Conservation (phyloP, 2,329 filamentous ascomycete species). For the Penicillium sp. region DNA sequence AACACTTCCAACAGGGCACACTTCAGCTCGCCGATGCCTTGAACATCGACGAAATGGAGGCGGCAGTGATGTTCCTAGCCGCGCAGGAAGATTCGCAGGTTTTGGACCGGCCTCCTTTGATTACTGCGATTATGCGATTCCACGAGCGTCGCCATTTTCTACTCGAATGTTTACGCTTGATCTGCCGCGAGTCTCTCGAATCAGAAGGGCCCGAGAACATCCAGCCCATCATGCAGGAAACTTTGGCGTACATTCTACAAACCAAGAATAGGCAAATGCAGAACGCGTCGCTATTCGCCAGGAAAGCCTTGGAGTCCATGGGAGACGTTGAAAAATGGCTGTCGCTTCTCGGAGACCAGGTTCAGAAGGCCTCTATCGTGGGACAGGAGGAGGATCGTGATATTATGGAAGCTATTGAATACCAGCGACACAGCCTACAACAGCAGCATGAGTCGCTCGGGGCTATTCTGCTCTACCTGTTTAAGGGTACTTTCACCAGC, state of each 20-base stretch:
- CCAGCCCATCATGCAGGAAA: constrained; percentile 57
- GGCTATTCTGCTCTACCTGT: constrained; percentile 74
- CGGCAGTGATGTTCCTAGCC: constrained; percentile 74
- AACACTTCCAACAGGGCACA: constrained; percentile 80
- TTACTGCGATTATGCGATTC: constrained; percentile 82
- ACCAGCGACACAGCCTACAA: constrained; percentile 76
- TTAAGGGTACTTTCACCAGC: constrained; percentile 73
- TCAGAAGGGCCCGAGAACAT: constrained; percentile 58
- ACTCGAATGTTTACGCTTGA: constrained; percentile 78
- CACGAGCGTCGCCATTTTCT: constrained; percentile 82
- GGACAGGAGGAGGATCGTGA: constrained; percentile 66
- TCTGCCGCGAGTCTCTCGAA: constrained; percentile 69
- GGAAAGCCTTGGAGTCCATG: constrained; percentile 77
- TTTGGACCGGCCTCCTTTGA: constrained; percentile 71
- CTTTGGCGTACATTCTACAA: constrained; percentile 61
- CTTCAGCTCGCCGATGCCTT: constrained; percentile 84
- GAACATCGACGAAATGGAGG: constrained; percentile 85
- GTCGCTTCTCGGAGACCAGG: constrained; percentile 71
- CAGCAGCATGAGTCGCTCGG: constrained; percentile 88
- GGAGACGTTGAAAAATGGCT: constrained; percentile 75
- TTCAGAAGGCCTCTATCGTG: constrained; percentile 73
- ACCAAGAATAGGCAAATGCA: constrained; percentile 51
- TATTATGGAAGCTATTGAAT: constrained; percentile 74
- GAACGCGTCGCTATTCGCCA: constrained; percentile 65
- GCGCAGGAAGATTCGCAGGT: constrained; percentile 69